Evolutionary conservation across 225 moss, liverwort and hornwort species (phyloP).

Genomic region (Lunularia cruciata): DNA sequence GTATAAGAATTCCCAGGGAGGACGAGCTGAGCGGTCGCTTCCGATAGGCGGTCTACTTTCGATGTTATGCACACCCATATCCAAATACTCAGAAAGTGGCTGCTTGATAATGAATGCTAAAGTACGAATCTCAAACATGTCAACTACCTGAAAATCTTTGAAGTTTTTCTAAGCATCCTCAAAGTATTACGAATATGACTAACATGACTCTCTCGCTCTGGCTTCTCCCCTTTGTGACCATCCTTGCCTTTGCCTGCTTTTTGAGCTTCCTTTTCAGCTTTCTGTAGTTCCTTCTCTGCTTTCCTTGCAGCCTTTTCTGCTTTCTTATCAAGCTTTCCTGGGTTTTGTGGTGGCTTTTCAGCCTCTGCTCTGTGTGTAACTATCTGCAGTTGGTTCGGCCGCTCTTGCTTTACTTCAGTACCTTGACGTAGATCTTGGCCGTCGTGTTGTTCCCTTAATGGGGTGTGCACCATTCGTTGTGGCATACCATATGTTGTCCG

Average conservation of each 20-base stretch:
- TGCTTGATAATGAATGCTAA: background rate
- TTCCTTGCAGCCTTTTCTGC: conserved; percentile 28
- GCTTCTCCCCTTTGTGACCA: conserved; percentile 31
- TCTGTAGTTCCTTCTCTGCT: conserved; percentile 14
- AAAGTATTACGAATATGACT: conserved; percentile 31
- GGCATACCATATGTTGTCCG: conserved; percentile 13
- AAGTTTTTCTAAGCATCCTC: conserved; percentile 39
- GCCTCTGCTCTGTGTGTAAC: conserved; percentile 18
- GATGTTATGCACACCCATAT: conserved; percentile 20
- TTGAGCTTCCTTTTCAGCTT: conserved; percentile 32
- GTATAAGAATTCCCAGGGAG: conserved; percentile 4
- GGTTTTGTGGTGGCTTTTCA: conserved; percentile 27
- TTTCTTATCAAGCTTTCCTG: conserved; percentile 16
- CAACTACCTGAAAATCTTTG: conserved; percentile 34
- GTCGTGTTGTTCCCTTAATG: conserved; percentile 5
- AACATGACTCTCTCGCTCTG: conserved; percentile 25
- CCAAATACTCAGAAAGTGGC: conserved; percentile 13
- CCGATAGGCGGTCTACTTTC: conserved; percentile 17
- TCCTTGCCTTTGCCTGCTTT: conserved; percentile 37
- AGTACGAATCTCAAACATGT: conserved; percentile 15
- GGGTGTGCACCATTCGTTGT: conserved; percentile 11
- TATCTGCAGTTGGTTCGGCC: conserved; percentile 13
- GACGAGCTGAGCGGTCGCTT: conserved; percentile 8
- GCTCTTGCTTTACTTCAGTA: conserved; percentile 1
- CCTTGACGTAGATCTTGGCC: background rate